phyloP scores from a whole-genome alignment of 768 basidiomycete genomes.

The Leccinum longicurvipes region DNA sequence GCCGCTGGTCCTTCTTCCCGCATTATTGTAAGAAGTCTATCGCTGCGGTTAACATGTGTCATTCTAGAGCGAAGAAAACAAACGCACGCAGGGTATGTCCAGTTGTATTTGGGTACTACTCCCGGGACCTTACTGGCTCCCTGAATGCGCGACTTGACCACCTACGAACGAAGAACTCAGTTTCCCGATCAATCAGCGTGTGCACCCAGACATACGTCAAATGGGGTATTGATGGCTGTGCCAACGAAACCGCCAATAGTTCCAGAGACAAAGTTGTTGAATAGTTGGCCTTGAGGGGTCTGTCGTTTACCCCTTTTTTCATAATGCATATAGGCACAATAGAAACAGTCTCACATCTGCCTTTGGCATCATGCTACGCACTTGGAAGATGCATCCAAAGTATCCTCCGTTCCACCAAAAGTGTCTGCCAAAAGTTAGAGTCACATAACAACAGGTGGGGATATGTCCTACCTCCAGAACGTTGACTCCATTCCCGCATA shows the following conservation, averaged over 20 bases:
- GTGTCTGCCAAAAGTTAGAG: conserved; percentile 47
- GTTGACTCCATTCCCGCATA: conserved; percentile 97
- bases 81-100: conserved; percentile 83
- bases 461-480: conserved; percentile 75
- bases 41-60: not conserved
- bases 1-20: conserved; percentile 85
- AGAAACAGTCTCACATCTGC: conserved; percentile 57
- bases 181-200: not conserved
- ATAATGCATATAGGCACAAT: not conserved
- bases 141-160: conserved; percentile 96
- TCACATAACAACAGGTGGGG: not conserved
- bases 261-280: conserved; percentile 94
- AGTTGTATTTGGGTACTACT: conserved; percentile 83
- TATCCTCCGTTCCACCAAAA: conserved; percentile 95
- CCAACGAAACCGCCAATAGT: conserved; percentile 87
- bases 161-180: conserved; percentile 41
- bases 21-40: conserved; percentile 65
- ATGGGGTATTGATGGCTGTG: conserved; percentile 88
- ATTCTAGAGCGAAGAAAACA: not conserved
- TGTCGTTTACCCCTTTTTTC: conserved; percentile 24
- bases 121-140: conserved; percentile 62
- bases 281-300: conserved; percentile 64
- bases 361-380: conserved; percentile 76
- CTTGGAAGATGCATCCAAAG: conserved; percentile 90
- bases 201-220: conserved; percentile 39